Evolutionary conservation across 2,329 filamentous ascomycete species (phyloP).

Genomic region (Cordyceps javanica): DNA sequence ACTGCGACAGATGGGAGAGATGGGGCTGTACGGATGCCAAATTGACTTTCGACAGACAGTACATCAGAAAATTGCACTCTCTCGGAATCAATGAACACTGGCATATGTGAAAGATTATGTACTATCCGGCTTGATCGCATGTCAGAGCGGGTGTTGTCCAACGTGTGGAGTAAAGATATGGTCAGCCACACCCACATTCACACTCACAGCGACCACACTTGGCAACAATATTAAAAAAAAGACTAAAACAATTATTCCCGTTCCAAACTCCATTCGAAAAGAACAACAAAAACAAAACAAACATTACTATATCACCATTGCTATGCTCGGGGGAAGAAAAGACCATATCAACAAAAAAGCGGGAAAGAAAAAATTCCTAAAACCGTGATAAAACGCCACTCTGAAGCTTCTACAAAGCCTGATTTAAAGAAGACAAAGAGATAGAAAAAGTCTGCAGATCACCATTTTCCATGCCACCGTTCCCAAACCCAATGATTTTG

Average conservation of each 20-base stretch:
- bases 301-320: conserved; percentile 9
- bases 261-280: no score
- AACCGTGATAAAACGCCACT: conserved; percentile 25
- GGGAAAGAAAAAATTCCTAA: conserved; percentile 23
- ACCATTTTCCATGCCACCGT: conserved; percentile 4
- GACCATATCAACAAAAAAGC: conserved; percentile 18
- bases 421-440: not conserved
- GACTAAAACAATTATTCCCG: conserved; percentile 1
- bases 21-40: no score
- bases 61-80: not conserved
- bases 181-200: no score
- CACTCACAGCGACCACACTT: no score
- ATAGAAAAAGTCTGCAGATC: conserved; percentile 1
- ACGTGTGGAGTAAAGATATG: not conserved
- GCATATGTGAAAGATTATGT: no score
- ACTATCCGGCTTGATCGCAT: not conserved
- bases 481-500: conserved; percentile 1
- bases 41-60: not conserved
- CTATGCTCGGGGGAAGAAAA: conserved; percentile 13
- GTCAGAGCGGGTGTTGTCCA: not conserved
- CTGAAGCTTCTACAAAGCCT: conserved; percentile 3
- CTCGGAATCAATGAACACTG: no score
- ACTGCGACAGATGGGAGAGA: no score
- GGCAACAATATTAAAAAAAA: not conserved
- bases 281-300: conserved; percentile 1